Evolutionary conservation across 2,329 filamentous ascomycete genomes (phyloP), one percentile per base, ranked within the genome.

Genomic region (Fusarium sp.): DNA sequence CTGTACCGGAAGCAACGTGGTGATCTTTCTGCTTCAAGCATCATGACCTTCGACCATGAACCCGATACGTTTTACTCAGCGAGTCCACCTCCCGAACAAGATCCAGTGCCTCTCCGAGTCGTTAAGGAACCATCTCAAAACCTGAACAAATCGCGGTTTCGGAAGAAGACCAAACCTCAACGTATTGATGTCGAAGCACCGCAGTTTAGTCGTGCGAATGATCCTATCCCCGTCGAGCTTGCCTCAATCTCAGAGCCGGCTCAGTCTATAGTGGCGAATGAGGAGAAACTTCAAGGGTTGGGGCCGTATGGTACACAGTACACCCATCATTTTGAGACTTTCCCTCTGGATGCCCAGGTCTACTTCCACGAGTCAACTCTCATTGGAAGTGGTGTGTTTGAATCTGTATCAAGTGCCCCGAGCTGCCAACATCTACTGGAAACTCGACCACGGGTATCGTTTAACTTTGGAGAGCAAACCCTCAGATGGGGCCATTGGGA

Each of bases 291-390:
- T n/a, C 73, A 78, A 16, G 89, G 89, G 2, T 81, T 92, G 12
- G 89, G 87, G 0, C 88, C 89, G 2, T 91, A 89, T 77, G 90
- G 90, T 2, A 89, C 88, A 3, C 84, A 86, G 30, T 92, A 92
- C 77, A 88, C 89, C 0, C 85, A 88, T 38, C 86, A 92, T 75
- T 92, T 92, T 69, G 89, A 91, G 50, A 80, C 89, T 9, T 90
- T 91, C 60, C 89, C 90, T 23, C 80, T 92, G 35, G 86, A 88
- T 43, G 75, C 80, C 11, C 86, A 86, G 6, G 84, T 88, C 1
- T 91, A 86, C 79, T 92, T 92, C 60, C 89, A 91, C 61, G 84
- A 87, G 68, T 87, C 83, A 59, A 92, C 89, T 1, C 78, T 91
- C 33, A 81, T 92, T 49, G 90, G 90, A 12, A 85, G 84, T 71